Percentiles rank a stretch among this genome's conserved stretches.
phyloP scores from a whole-genome alignment of 805 yeast genomes.

The Lachancea nothofagi region DNA sequence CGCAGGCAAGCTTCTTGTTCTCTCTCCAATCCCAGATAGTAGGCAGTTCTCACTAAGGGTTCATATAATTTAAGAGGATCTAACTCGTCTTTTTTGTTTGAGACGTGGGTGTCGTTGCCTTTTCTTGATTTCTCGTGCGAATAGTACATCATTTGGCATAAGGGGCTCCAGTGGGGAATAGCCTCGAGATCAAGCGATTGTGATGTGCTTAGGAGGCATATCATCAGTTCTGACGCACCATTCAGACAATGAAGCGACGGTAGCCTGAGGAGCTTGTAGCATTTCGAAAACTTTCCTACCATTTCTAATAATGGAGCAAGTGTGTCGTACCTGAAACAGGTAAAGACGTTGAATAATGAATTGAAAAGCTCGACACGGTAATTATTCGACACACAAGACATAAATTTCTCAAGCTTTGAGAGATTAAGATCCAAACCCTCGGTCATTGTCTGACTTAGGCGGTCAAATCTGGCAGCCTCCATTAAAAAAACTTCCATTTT shows the following conservation, averaged over 20 bases:
- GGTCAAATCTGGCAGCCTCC: slow-evolving; percentile 14
- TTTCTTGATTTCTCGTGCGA: no score
- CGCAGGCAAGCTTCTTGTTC: slow-evolving; percentile 30
- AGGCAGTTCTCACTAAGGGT: slow-evolving; percentile 31
- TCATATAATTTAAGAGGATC: slow-evolving; percentile 28
- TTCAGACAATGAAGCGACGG: not conserved
- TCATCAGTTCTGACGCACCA: slow-evolving; percentile 23
- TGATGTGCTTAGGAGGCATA: slow-evolving; percentile 18
- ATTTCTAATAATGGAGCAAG: not conserved
- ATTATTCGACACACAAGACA: slow-evolving; percentile 13
- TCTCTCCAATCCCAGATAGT: slow-evolving; percentile 33
- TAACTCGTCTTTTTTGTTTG: no score
- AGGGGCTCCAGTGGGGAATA: slow-evolving; percentile 19
- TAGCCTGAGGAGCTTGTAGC: not conserved
- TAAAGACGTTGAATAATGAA: slow-evolving; percentile 20
- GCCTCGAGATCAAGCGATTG: slow-evolving; percentile 8
- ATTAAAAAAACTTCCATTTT: slow-evolving; percentile 14
- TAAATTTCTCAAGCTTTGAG: slow-evolving; percentile 20
- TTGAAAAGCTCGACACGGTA: slow-evolving; percentile 16
- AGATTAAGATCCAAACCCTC: slow-evolving; percentile 4
- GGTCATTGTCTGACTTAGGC: slow-evolving; percentile 10
- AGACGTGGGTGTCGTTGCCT: no score
- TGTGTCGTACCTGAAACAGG: slow-evolving; percentile 7
- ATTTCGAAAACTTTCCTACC: not conserved
- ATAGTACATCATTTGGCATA: slow-evolving; percentile 19